Base-by-base conservation (phyloP, 345 rosid genomes). In the Carallia pectinifolia region DNA sequence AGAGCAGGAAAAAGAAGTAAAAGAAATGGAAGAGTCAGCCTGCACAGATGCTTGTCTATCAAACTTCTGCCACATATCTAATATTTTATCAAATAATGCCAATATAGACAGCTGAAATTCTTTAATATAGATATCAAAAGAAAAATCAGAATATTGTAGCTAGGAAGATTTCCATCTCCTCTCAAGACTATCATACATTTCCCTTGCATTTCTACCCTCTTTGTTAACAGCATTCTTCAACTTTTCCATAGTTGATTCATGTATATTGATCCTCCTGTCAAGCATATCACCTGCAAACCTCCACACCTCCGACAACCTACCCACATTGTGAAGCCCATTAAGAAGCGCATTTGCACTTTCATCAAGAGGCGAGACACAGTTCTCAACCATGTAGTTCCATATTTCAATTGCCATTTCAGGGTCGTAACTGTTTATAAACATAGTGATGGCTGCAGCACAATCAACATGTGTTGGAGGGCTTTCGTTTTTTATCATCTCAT, bases 401-500 rank as follows among this genome's bases (percentile, higher is more conserved):
- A 87, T 82, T 40, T 85, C 81, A 34, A 82, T 77, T n/a, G 85
- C 88, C 69, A 65, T 76, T 78, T 87, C 88, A 27, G 88, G 86
- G 72, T 87, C 91, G 58, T 81, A 82, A 1, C 79, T 62, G 5
- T 77, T 76, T 19, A 83, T 69, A 74, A 85, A 70, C 84, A 82
- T 68, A 54, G 80, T 55, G 53, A 85, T 81, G 38, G 88, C 88
- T 4, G 75, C 33, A n/a, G 77, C 75, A 53, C 81, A 84, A 77
- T 82, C 81, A 64, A 72, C 16, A 68, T 71, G 77, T 2, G 80
- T 80, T 0, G 89, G 88, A 17, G 84, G 82, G 39, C 34, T 69
- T 80, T 85, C 86, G 63, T 84, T 87, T 85, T 82, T 87, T 66
- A 76, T 68, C 85, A 87, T 85, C 82, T 87, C 92, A 15, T 18